Percentiles rank a stretch among this genome's conserved stretches.
phyloP scores from a whole-genome alignment of 2,329 filamentous ascomycete genomes.

The Aspergillaceae sp. region DNA sequence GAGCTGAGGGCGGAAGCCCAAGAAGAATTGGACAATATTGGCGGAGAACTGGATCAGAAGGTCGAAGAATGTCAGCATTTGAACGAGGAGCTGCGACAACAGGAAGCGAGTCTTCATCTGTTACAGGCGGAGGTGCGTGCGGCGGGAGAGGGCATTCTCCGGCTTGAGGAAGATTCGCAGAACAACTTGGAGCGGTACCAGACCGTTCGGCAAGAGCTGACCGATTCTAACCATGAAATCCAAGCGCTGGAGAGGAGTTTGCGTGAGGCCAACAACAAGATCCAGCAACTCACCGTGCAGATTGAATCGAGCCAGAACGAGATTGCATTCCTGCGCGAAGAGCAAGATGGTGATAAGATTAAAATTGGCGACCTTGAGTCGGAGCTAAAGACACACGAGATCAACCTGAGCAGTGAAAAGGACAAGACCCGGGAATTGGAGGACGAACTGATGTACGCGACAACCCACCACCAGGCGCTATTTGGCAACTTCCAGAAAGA shows the following conservation, averaged over 20 bases:
- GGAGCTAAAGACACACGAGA: slow-evolving; percentile 67
- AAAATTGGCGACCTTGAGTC: slow-evolving; percentile 91
- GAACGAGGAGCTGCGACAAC: slow-evolving; percentile 62
- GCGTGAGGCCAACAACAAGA: slow-evolving; percentile 76
- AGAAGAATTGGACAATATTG: slow-evolving; percentile 50
- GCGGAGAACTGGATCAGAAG: slow-evolving; percentile 62
- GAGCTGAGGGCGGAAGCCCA: slow-evolving; percentile 50
- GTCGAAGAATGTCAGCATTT: slow-evolving; percentile 62
- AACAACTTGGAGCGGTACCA: slow-evolving; percentile 70
- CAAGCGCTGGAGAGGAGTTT: slow-evolving; percentile 78
- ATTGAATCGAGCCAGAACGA: slow-evolving; percentile 88
- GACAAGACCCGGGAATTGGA: slow-evolving; percentile 66
- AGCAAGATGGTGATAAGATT: slow-evolving; percentile 96
- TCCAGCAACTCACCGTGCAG: slow-evolving; percentile 78
- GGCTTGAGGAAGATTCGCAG: slow-evolving; percentile 82
- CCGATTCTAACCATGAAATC: slow-evolving; percentile 76
- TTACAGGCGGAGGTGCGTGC: slow-evolving; percentile 89
- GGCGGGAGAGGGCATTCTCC: slow-evolving; percentile 76
- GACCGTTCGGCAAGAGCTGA: slow-evolving; percentile 71
- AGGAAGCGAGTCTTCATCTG: slow-evolving; percentile 80
- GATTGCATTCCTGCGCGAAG: slow-evolving; percentile 88
- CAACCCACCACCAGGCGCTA: slow-evolving; percentile 77
- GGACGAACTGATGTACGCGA: slow-evolving; percentile 66
- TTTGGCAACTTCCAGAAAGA: slow-evolving; percentile 88
- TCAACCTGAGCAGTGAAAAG: slow-evolving; percentile 72